Evolutionary conservation across 2,329 filamentous ascomycete species (phyloP).

Genomic region (Gliomastix tumulicola): DNA sequence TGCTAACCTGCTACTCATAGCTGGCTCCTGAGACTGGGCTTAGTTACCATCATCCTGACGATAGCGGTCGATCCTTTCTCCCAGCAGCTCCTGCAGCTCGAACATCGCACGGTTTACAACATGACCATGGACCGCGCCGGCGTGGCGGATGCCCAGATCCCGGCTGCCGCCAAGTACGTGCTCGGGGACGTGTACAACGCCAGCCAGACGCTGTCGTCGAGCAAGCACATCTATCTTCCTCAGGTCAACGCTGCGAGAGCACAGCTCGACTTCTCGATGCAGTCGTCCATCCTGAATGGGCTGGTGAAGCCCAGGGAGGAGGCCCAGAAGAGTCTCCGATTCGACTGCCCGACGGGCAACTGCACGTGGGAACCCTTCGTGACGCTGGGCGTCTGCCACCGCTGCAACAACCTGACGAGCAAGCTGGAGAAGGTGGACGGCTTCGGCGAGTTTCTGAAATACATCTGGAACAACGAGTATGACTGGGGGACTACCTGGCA

Average conservation of each 20-base stretch:
- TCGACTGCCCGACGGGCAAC: conserved; percentile 10
- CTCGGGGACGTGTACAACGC: neutral
- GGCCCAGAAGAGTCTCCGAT: conserved; percentile 2
- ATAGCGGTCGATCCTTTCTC: conserved; percentile 1
- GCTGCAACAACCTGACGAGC: conserved; percentile 9
- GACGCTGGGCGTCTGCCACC: conserved; percentile 11
- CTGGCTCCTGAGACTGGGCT: neutral
- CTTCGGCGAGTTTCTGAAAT: conserved; percentile 4
- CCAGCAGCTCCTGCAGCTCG: conserved; percentile 1
- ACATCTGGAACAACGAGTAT: no score
- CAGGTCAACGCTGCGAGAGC: no score
- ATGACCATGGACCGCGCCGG: neutral
- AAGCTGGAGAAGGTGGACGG: conserved; percentile 3
- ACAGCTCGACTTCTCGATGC: conserved; percentile 2
- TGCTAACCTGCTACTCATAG: no score
- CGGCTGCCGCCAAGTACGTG: neutral
- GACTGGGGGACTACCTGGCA: no score
- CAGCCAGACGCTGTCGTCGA: neutral
- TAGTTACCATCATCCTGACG: neutral
- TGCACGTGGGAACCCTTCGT: conserved; percentile 12
- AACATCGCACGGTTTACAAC: neutral
- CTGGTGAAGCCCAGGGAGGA: conserved; percentile 2
- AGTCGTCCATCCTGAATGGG: conserved; percentile 7
- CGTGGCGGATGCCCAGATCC: neutral
- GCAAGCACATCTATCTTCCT: no score